phyloP scores from a whole-genome alignment of 1,284 basidiomycete genomes.

The Neolentinus lepideus region DNA sequence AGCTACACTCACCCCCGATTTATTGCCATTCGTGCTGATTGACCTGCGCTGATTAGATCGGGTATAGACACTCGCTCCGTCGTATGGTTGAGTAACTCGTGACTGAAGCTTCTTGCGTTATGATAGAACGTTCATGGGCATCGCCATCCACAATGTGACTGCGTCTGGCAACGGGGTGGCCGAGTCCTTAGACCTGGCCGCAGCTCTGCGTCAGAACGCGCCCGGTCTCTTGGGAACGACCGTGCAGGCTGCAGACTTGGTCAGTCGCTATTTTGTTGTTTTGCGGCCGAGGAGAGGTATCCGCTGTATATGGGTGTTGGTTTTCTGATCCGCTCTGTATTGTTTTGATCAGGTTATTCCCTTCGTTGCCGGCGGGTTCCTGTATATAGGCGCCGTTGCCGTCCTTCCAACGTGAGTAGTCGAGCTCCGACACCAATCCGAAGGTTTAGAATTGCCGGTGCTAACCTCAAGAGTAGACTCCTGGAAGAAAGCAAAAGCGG shows the following conservation, averaged over 20 bases:
- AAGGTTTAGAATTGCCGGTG: slow-evolving; percentile 7
- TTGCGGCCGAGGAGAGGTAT: slow-evolving; percentile 1
- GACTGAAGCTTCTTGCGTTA: background rate
- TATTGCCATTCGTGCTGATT: slow-evolving; percentile 4
- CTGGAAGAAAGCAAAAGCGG: slow-evolving; percentile 81
- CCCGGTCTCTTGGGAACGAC: slow-evolving; percentile 77
- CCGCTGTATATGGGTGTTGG: slow-evolving; percentile 9
- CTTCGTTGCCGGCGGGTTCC: slow-evolving; percentile 87
- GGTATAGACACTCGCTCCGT: slow-evolving; percentile 10
- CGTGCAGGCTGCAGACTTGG: slow-evolving; percentile 69
- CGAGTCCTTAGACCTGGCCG: slow-evolving; percentile 48
- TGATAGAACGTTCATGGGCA: slow-evolving; percentile 79
- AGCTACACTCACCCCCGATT: slow-evolving; percentile 6
- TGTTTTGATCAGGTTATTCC: slow-evolving; percentile 66
- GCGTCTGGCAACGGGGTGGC: slow-evolving; percentile 35
- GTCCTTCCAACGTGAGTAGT: slow-evolving; percentile 76
- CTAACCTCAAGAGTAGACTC: slow-evolving; percentile 38
- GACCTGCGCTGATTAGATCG: slow-evolving; percentile 12
- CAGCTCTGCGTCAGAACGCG: slow-evolving; percentile 65
- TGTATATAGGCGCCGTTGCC: slow-evolving; percentile 88
- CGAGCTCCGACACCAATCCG: slow-evolving; percentile 8
- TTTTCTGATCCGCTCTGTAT: slow-evolving; percentile 12
- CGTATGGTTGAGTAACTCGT: background rate
- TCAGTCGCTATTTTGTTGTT: slow-evolving; percentile 30
- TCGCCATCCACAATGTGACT: slow-evolving; percentile 72